These are phyloP conservation scores for Quercus gilva DNA, from an alignment of 306 rosid species.

Conservation along the genomic window DNA sequence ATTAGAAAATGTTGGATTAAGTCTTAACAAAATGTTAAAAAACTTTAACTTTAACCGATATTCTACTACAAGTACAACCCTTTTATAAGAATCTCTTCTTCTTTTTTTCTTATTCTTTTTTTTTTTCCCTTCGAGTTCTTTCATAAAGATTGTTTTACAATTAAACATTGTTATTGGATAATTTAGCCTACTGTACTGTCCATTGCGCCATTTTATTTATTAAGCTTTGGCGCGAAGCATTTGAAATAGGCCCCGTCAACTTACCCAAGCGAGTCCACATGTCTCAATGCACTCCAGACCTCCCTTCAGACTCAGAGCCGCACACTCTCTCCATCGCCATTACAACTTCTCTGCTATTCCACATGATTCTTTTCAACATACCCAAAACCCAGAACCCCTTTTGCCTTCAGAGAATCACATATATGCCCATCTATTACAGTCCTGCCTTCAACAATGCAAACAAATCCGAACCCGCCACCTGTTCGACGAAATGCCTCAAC, in stretches of 20 bases:
- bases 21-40: no score
- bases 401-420: neutral
- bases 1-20: accelerated
- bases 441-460: slow-evolving; percentile 42
- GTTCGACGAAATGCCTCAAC: slow-evolving; percentile 41
- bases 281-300: slow-evolving; percentile 15
- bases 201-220: no score
- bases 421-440: slow-evolving; percentile 14
- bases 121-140: no score
- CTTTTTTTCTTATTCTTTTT: no score
- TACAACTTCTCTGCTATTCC: neutral
- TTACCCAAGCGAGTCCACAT: neutral
- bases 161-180: no score
- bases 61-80: no score
- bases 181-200: no score
- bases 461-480: slow-evolving; percentile 26
- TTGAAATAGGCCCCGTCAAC: neutral
- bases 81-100: no score
- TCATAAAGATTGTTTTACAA: no score
- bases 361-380: neutral
- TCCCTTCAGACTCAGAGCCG: neutral
- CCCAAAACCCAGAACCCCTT: neutral
- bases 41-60: no score
- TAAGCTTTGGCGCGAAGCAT: no score
- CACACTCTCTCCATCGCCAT: neutral